These are phyloP conservation scores for Tetrahymena thermophila DNA, from an alignment of 73 alveolate genomes.

Conservation along the genomic window DNA sequence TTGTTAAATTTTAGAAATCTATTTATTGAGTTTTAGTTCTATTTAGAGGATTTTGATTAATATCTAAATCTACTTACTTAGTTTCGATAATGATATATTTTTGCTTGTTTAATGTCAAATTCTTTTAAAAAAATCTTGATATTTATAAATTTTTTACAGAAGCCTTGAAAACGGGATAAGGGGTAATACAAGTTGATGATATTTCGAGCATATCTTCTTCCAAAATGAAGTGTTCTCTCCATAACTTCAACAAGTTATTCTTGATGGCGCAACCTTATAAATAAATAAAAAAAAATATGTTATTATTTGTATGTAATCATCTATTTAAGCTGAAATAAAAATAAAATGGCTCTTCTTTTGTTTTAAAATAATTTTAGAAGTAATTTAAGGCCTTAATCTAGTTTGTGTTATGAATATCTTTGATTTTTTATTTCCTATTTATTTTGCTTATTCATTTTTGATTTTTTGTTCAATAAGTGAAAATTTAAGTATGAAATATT, in stretches of 20 bases:
- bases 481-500: too few species aligned
- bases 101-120: neutral
- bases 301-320: neutral
- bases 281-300: neutral
- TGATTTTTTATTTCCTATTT: neutral
- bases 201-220: slow-evolving; percentile 97
- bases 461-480: too few species aligned
- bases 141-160: slow-evolving; percentile 40
- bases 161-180: slow-evolving; percentile 85
- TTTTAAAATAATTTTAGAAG: too few species aligned
- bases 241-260: slow-evolving; percentile 77
- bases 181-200: slow-evolving; percentile 83
- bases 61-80: neutral
- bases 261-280: slow-evolving; percentile 85
- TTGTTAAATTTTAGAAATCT: neutral
- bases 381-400: too few species aligned
- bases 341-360: too few species aligned
- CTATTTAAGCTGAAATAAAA: neutral
- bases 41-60: neutral
- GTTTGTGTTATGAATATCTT: neutral
- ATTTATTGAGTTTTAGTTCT: neutral
- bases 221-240: slow-evolving; percentile 96
- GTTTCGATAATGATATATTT: neutral
- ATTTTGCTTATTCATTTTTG: neutral
- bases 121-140: neutral